Evolutionary conservation across 1,139 yeast genomes (phyloP).

Genomic region (Candida tunisiensis): DNA sequence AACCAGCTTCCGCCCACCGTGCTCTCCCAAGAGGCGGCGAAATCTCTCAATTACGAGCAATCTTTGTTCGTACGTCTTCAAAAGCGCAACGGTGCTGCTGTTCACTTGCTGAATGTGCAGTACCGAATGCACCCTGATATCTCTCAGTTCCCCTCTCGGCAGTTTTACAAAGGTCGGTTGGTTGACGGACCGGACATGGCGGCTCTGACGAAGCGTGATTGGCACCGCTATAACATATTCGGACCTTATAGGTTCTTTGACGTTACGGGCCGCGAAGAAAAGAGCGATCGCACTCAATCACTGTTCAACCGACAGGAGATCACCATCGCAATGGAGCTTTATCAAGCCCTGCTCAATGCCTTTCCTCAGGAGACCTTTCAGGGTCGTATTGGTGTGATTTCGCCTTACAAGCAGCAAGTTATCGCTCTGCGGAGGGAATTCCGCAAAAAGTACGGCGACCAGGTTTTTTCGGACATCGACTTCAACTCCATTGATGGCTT

Average conservation of each 20-base stretch:
- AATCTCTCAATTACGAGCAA: constrained; percentile 58
- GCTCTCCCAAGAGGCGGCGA: constrained; percentile 76
- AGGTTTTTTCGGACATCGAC: constrained; percentile 51
- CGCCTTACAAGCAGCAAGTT: constrained; percentile 90
- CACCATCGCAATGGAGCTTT: constrained; percentile 50
- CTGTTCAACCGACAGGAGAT: constrained; percentile 60
- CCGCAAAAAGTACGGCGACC: constrained; percentile 38
- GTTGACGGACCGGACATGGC: constrained; percentile 64
- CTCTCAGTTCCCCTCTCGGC: constrained; percentile 68
- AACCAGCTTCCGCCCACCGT: constrained; percentile 98
- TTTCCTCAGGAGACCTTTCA: constrained; percentile 36
- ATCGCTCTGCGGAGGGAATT: constrained; percentile 40
- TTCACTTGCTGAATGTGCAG: constrained; percentile 76
- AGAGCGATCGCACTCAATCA: constrained; percentile 48
- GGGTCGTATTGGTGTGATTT: constrained; percentile 76
- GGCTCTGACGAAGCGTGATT: constrained; percentile 39
- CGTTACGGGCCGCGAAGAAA: constrained; percentile 45
- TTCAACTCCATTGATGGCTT: constrained; percentile 96
- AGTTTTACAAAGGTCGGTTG: constrained; percentile 60
- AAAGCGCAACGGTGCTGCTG: constrained; percentile 38
- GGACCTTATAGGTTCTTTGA: constrained; percentile 74
- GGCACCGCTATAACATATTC: constrained; percentile 45
- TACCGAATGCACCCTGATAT: constrained; percentile 97
- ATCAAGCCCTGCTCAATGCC: constrained; percentile 33
- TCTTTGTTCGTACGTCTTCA: constrained; percentile 93